Conservation (phyloP, 2,329 filamentous ascomycete species). For the Onygenales sp. region DNA sequence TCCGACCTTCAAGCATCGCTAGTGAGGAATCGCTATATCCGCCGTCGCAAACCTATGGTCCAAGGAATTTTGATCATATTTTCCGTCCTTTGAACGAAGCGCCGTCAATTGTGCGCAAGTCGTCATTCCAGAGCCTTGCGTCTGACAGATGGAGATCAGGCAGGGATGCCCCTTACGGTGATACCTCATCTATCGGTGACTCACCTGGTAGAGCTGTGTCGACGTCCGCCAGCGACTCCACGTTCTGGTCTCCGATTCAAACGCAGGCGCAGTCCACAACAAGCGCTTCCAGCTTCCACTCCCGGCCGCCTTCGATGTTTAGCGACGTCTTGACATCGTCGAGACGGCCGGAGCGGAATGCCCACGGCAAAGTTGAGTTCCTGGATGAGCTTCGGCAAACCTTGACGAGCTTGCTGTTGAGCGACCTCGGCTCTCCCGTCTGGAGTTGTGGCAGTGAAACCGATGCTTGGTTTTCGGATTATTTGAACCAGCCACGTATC, state of each 20-base stretch:
- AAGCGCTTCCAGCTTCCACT: constrained; percentile 48
- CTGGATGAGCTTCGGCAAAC: constrained; percentile 67
- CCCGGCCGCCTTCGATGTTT: constrained; percentile 33
- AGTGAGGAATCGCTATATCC: constrained; percentile 32
- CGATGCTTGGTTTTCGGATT: constrained; percentile 66
- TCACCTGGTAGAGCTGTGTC: constrained; percentile 58
- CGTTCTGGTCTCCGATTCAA: constrained; percentile 85
- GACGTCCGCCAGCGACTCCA: constrained; percentile 64
- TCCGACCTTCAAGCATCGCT: constrained; percentile 35
- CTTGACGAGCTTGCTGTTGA: constrained; percentile 74
- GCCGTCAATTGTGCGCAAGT: constrained; percentile 41
- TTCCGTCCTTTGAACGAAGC: constrained; percentile 25
- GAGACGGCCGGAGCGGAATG: constrained; percentile 27
- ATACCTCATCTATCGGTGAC: constrained; percentile 52
- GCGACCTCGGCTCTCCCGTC: constrained; percentile 77
- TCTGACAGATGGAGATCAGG: constrained; percentile 53
- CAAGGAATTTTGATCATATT: constrained; percentile 22
- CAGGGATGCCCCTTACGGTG: constrained; percentile 50
- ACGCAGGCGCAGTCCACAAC: constrained; percentile 56
- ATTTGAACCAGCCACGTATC: constrained; percentile 41
- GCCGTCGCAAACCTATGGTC: constrained; percentile 18
- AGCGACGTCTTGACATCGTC: constrained; percentile 24
- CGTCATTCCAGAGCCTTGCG: constrained; percentile 61
- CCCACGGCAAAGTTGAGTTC: constrained; percentile 68
- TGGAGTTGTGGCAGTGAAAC: constrained; percentile 89